These are phyloP conservation scores for Penicillium polonicum DNA, from an alignment of 2,329 filamentous ascomycete species.

Conservation along the genomic window DNA sequence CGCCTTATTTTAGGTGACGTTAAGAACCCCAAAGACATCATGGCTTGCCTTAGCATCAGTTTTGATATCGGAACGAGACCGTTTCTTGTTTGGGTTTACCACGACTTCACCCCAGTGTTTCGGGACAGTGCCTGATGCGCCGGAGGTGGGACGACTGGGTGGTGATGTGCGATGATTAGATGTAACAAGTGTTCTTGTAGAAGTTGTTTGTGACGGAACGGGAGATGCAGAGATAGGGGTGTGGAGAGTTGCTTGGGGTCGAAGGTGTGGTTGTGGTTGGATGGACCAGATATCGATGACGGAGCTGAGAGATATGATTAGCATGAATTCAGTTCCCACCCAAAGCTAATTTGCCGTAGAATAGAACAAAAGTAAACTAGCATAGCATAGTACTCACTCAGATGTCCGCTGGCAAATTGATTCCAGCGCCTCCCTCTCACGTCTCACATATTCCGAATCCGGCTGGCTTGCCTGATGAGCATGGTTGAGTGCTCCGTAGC, in stretches of 20 bases:
- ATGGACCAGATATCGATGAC: slow-evolving; percentile 48
- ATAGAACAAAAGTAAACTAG: not conserved
- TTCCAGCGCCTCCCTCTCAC: slow-evolving; percentile 47
- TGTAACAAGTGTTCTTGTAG: slow-evolving; percentile 15
- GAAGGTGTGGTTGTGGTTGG: slow-evolving; percentile 44
- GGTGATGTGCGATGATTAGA: slow-evolving; percentile 15
- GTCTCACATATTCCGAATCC: slow-evolving; percentile 44
- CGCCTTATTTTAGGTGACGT: slow-evolving; percentile 26
- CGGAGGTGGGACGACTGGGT: slow-evolving; percentile 17
- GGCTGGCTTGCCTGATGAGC: slow-evolving; percentile 38
- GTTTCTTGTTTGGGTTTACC: slow-evolving; percentile 41
- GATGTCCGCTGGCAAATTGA: slow-evolving; percentile 49
- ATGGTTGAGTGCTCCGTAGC: slow-evolving; percentile 43
- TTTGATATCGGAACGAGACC: slow-evolving; percentile 27
- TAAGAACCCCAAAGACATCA: slow-evolving; percentile 44
- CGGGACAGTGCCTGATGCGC: slow-evolving; percentile 28
- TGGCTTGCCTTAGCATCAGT: slow-evolving; percentile 23
- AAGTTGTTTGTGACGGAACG: slow-evolving; percentile 14
- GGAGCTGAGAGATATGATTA: slow-evolving; percentile 31
- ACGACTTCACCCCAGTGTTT: slow-evolving; percentile 49
- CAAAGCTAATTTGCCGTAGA: not conserved
- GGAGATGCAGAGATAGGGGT: slow-evolving; percentile 28
- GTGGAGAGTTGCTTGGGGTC: slow-evolving; percentile 39
- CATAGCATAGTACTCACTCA: slow-evolving; percentile 36
- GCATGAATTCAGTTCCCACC: not conserved